Evolutionary conservation across 192 early-diverging fungal genomes (phyloP), one percentile per base, ranked within the genome.

Genomic region (Dispira parvispora): DNA sequence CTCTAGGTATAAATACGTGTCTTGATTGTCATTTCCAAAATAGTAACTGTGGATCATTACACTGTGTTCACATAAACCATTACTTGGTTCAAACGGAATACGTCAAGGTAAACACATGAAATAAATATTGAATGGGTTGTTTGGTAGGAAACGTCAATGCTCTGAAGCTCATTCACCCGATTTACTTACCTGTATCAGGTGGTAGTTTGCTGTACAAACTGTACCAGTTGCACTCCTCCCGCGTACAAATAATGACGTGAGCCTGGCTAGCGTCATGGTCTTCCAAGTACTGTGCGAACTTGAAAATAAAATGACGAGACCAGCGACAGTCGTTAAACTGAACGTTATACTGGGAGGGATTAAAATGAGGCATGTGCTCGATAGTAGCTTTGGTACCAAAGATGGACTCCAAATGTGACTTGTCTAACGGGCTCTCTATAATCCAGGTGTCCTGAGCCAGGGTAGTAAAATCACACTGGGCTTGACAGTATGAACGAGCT

Each of bases 281-380:
- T n/a, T 52, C 43, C 43, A 61, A n/a, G 5, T 45, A 25, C 43
- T 61, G n/a, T 6, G 43, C 12, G n/a, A 61, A 45, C 42, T 43
- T 32, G 8, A 61, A 18, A 38, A 61, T 20, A n/a, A 44, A 25
- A 25, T 44, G 43, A 6, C n/a, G 43, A 21, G 58, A 13, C 58
- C 58, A 61, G 16, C 58, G 58, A 21, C 58, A 43, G 43, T 61
- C 58, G 16, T 44, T 20, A 61, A 61, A 61, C 5, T 43, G 11
- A 3, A 61, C 58, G 26, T 25, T 21, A 21, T 21, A 26, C 28
- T 55, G 53, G 11, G 21, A 28, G 25, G 21, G 12, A 13, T 21
- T 13, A 2, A 55, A 14, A 25, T 55, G 28, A 3, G 21, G 8
- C 20, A 26, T 21, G 53, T 25, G 2, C 16, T 18, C 25, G 25